Evolutionary conservation across 2,329 filamentous ascomycete genomes (phyloP).

Genomic region (Ascochyta koolunga): DNA sequence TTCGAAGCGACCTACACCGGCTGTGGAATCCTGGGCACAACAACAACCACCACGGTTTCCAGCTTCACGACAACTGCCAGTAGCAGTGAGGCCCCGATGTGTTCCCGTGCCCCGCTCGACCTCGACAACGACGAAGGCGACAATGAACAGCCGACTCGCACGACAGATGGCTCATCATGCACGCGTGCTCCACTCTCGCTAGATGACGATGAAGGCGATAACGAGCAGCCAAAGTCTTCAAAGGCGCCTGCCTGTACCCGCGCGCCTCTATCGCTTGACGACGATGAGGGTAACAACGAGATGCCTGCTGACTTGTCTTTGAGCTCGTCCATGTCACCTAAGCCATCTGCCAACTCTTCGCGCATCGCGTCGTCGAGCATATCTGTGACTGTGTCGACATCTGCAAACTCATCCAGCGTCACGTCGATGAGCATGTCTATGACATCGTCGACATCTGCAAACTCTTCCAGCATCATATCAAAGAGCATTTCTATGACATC

Average conservation of each 20-base stretch:
- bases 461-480: background rate
- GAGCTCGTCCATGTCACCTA: background rate
- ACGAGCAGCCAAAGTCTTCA: constrained; percentile 18
- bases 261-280: constrained; percentile 31
- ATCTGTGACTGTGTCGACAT: too few species aligned
- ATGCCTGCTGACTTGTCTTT: background rate
- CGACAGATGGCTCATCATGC: constrained; percentile 17
- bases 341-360: background rate
- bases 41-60: constrained; percentile 18
- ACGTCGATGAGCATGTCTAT: too few species aligned
- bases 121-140: constrained; percentile 39
- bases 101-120: constrained; percentile 25
- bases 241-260: constrained; percentile 6
- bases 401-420: too few species aligned
- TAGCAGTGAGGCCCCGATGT: constrained; percentile 22
- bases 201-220: constrained; percentile 39
- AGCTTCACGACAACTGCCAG: constrained; percentile 6
- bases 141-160: constrained; percentile 17
- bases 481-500: background rate
- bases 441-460: background rate
- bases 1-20: constrained; percentile 22
- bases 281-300: constrained; percentile 33
- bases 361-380: too few species aligned
- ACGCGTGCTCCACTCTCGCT: constrained; percentile 30
- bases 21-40: constrained; percentile 19